phyloP scores from a whole-genome alignment of 2,329 filamentous ascomycete genomes.

The Aspergillus sp. region DNA sequence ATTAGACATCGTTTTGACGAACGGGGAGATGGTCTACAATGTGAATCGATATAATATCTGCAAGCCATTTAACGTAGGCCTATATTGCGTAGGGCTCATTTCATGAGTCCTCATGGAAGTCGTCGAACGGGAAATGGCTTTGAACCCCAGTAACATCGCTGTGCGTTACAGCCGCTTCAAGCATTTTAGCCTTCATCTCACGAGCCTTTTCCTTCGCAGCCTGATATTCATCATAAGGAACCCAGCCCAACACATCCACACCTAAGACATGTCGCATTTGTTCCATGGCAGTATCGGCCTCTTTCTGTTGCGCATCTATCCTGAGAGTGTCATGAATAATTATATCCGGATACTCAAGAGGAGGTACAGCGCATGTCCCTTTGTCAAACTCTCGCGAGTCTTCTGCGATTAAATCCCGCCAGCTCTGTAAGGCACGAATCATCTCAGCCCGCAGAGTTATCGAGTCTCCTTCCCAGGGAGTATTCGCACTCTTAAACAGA shows the following conservation, averaged over 20 bases:
- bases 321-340: slow-evolving; percentile 14
- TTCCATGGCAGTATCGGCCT: slow-evolving; percentile 23
- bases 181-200: slow-evolving; percentile 20
- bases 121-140: slow-evolving; percentile 20
- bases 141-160: slow-evolving; percentile 11
- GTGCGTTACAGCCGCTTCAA: slow-evolving; percentile 20
- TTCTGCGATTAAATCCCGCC: slow-evolving; percentile 3
- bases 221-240: slow-evolving; percentile 22
- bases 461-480: slow-evolving; percentile 27
- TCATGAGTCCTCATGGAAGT: slow-evolving; percentile 14
- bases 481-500: slow-evolving; percentile 17
- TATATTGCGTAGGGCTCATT: neutral
- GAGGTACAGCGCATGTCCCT: slow-evolving; percentile 5
- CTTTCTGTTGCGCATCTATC: slow-evolving; percentile 17
- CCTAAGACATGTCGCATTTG: slow-evolving; percentile 19
- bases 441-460: slow-evolving; percentile 23
- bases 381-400: neutral
- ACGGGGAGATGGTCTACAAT: too few species aligned
- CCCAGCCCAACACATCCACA: slow-evolving; percentile 25
- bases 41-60: too few species aligned
- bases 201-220: slow-evolving; percentile 15
- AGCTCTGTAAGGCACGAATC: slow-evolving; percentile 19
- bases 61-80: too few species aligned
- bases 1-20: too few species aligned
- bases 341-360: slow-evolving; percentile 16